Evolutionary conservation across 176 grass and related monocot species (phyloP), one percentile per base, ranked within the genome.

Genomic region (Aegilops longissima): DNA sequence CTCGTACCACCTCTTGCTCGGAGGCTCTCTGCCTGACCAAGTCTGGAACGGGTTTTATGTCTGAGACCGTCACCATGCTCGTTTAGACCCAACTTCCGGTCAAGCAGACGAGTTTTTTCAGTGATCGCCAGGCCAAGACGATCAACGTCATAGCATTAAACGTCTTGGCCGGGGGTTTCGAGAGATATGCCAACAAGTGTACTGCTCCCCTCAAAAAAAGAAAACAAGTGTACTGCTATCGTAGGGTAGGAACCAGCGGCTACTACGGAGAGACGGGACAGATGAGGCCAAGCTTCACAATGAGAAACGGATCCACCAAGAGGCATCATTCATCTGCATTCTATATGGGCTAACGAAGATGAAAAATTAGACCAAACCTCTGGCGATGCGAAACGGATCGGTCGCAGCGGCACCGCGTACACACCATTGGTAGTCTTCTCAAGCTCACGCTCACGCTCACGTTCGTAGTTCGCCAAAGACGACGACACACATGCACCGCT

Each of bases 291-390:
- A 12, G 17, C 18, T 73, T 66, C 40, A 12, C 29, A 78, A 52
- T 74, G 84, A 29, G 85, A 83, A 87, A 90, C 64, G 75, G 58
- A 87, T 84, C 74, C 20, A 23, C 30, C 7, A 23, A 76, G 82
- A 51, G 24, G 18, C 25, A 64, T 29, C 18, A 56, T 20, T 56
- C 14, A 17, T 52, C 51, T 54, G 16, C 16, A 49, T 49, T 4
- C 45, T 49, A 49, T 14, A 51, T 51, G 47, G 47, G 47, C 0
- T 1, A 13, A 68, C 0, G 39, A 40, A 14, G 80, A 83, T 58
- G 73, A 79, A 79, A 80, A 83, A 13, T 59, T 73, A 29, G 75
- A 80, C 85, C 85, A 2, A 73, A 8, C 68, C 52, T 25, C 27
- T 12, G 1, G 4, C 16, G 27, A 5, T 18, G 14, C 51, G 80